These are phyloP conservation scores for Aquanectria penicillioides DNA, from an alignment of 2,329 filamentous ascomycete species.

Conservation along the genomic window DNA sequence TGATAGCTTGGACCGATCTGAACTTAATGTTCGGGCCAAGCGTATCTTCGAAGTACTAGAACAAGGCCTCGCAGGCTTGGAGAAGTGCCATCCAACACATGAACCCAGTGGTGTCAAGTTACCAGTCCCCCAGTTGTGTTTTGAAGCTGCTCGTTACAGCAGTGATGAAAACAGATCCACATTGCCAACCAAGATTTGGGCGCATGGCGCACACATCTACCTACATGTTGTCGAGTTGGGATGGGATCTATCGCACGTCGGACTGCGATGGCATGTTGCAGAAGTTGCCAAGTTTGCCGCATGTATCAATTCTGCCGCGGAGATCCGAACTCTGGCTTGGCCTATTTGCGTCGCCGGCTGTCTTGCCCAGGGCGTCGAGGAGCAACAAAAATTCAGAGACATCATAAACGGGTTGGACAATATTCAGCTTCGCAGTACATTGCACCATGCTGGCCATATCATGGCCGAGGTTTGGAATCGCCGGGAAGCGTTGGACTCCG, in stretches of 20 bases:
- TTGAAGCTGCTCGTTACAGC: background rate
- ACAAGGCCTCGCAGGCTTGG: background rate
- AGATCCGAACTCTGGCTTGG: constrained; percentile 8
- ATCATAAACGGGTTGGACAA: background rate
- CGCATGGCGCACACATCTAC: background rate
- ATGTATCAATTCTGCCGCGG: background rate
- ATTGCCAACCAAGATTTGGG: no score
- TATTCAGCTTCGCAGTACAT: background rate
- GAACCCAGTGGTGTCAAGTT: background rate
- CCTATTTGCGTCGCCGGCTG: constrained; percentile 23
- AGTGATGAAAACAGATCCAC: no score
- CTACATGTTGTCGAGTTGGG: constrained; percentile 1
- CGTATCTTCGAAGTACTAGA: background rate
- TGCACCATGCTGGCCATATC: constrained; percentile 11
- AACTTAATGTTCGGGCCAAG: background rate
- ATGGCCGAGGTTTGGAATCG: constrained; percentile 9
- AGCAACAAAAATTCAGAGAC: background rate
- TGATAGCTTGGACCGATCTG: background rate
- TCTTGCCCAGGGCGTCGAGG: background rate
- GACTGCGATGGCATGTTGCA: background rate
- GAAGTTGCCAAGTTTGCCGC: background rate
- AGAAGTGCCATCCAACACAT: no score
- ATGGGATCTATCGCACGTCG: background rate
- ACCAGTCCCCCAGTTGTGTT: background rate
- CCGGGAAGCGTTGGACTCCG: background rate